Evolutionary conservation across 768 basidiomycete species (phyloP), one percentile per base, ranked within the genome.

Genomic region (Suillus decipiens): DNA sequence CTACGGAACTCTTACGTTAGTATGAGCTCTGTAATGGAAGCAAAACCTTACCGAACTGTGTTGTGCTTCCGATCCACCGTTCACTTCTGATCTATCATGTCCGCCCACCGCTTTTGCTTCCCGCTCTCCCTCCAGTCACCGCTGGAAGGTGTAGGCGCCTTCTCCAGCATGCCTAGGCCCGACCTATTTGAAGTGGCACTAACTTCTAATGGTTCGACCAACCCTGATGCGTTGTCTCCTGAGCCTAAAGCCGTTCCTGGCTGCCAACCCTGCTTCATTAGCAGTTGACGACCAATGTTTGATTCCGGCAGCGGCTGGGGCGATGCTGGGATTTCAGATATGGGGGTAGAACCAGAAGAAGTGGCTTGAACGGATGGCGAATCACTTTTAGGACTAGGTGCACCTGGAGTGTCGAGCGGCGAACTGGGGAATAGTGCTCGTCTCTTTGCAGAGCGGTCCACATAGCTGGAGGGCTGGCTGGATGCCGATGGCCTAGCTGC

Each of bases 201-300:
- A 6, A 85, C 76, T 66, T 85, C 78, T 7, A 90, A 72, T 2
- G 89, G 89, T 33, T 84, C 86, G n/a, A 85, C 74, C 17, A 87
- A 73, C 17, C 81, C 82, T 53, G 58, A 58, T 10, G 58, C 58
- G 24, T 66, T 63, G 19, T 47, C 58, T 28, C 36, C 43, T 1
- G n/a, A 61, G n/a, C 73, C 75, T 4, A 84, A 76, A 24, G 71
- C 69, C 11, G 75, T 75, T 1, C 90, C 92, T 10, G 89, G 90
- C 19, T 79, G 77, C 92, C 92, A 93, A 1, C 91, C 91, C 72
- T 90, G 89, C 71, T 87, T 89, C 72, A 86, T 77, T 1, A 93
- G 78, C 36, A 93, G 76, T 42, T 78, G 81, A 68, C 89, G 86
- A 0, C 91, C 92, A 60, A 92, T 76, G 68, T 91, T 93, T 19